Conservation (phyloP, 345 rosid species). For the Hypericum perforatum region DNA sequence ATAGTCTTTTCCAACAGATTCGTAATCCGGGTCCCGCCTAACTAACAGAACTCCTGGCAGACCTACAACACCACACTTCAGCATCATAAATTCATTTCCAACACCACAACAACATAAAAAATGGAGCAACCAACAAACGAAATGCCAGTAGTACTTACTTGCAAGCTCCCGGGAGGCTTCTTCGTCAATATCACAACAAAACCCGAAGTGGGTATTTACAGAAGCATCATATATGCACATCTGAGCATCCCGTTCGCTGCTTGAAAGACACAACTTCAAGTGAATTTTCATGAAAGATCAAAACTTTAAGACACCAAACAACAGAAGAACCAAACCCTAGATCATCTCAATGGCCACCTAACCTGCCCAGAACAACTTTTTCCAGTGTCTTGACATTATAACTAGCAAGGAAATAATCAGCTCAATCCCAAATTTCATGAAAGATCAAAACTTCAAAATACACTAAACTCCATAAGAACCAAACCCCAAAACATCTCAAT, state of each 20-base stretch:
- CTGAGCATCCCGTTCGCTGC: constrained; percentile 67
- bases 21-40: constrained; percentile 44
- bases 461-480: too few relatives aligned
- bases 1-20: constrained; percentile 36
- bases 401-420: too few relatives aligned
- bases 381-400: too few relatives aligned
- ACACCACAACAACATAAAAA: background rate
- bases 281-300: background rate
- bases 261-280: constrained; percentile 7
- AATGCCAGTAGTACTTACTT: constrained; percentile 21
- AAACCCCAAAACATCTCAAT: too few relatives aligned
- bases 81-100: background rate
- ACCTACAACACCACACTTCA: constrained; percentile 28
- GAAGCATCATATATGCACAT: constrained; percentile 63
- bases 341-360: too few relatives aligned
- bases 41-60: constrained; percentile 62
- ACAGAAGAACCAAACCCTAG: too few relatives aligned
- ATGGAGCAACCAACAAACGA: background rate
- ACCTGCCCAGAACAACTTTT: too few relatives aligned
- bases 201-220: constrained; percentile 46
- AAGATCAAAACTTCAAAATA: too few relatives aligned
- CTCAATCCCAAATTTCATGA: too few relatives aligned
- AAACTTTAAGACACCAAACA: background rate
- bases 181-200: constrained; percentile 67
- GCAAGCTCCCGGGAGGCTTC: constrained; percentile 48